phyloP scores from a whole-genome alignment of 2,329 filamentous ascomycete species.

The Diplocarpon rosae region DNA sequence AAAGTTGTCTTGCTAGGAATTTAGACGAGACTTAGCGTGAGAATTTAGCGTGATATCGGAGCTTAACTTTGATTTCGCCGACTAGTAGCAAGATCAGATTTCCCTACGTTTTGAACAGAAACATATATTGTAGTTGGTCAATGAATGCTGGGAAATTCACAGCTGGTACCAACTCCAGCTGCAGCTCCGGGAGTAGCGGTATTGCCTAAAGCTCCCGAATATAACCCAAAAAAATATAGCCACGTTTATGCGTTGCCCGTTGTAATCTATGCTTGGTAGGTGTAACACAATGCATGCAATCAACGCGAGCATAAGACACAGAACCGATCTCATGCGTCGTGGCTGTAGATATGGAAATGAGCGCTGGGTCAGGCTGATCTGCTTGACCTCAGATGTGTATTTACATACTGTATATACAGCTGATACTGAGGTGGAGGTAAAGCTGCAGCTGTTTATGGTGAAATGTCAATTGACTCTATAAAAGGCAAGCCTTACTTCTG shows the following conservation, averaged over 20 bases:
- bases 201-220: neutral
- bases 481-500: too few relatives aligned
- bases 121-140: too few relatives aligned
- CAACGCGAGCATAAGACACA: slow-evolving; percentile 7
- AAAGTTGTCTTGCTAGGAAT: slow-evolving; percentile 1
- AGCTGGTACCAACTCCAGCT: too few relatives aligned
- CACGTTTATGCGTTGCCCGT: slow-evolving; percentile 4
- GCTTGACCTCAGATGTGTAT: too few relatives aligned
- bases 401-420: too few relatives aligned
- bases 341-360: slow-evolving; percentile 6
- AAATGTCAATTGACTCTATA: too few relatives aligned
- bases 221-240: neutral
- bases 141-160: too few relatives aligned
- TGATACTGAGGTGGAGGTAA: too few relatives aligned
- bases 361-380: neutral
- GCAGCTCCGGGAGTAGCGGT: neutral
- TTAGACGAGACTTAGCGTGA: slow-evolving; percentile 4
- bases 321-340: slow-evolving; percentile 1
- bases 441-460: too few relatives aligned
- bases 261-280: neutral
- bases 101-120: too few relatives aligned
- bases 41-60: slow-evolving; percentile 3
- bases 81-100: neutral
- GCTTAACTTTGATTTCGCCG: slow-evolving; percentile 6
- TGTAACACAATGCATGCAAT: neutral